Base-by-base conservation (phyloP, 2,329 filamentous ascomycete genomes). In the Penicillium sp. region DNA sequence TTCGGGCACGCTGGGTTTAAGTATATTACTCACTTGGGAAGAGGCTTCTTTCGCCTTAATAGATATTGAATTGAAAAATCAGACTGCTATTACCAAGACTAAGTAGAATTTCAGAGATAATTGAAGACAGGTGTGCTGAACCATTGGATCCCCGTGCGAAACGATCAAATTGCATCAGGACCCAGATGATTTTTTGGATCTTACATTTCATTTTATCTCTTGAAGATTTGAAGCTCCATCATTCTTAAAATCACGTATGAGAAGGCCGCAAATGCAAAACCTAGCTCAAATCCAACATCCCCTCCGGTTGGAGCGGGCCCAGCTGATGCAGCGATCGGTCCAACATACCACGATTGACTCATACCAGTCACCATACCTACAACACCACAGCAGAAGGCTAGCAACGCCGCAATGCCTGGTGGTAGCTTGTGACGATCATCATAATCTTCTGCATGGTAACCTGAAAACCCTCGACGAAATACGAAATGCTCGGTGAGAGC, bases 341-440 rank as follows among this genome's bases (percentile, higher is more conserved):
- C 87, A 1, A 82, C 81, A 58, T 77, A 87, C 85, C 86, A 90
- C 0, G 76, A 71, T 69, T 90, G 87, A 15, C 80, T 80, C 85
- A 89, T 89, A 3, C 87, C 87, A 12, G 82, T 74, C 2, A 88
- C 79, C 63, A 87, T 86, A 5, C 87, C 87, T 12, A 79, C 76
- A 31, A 86, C 73, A 43, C 87, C 87, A 50, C 81, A 80, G 61
- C 76, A 76, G 67, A 89, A 89, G 1, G 86, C 84, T 1, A 77
- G 60, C 6, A 85, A 60, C 6, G 86, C 85, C 0, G 87, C 85
- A 43, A 86, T 76, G 10, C 85, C 83, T 0, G 81, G 80, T 0
- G 87, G 86, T 0, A 89, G 77, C 42, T 77, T 79, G 1, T 71
- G 65, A 0, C 80, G 77, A 45, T 81, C 74, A 57, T 84, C 79